A percentile compares a stretch with the other conserved stretches of the same genome.
Conservation (phyloP, 1,284 basidiomycete genomes). For the Sporisorium scitamineum region DNA sequence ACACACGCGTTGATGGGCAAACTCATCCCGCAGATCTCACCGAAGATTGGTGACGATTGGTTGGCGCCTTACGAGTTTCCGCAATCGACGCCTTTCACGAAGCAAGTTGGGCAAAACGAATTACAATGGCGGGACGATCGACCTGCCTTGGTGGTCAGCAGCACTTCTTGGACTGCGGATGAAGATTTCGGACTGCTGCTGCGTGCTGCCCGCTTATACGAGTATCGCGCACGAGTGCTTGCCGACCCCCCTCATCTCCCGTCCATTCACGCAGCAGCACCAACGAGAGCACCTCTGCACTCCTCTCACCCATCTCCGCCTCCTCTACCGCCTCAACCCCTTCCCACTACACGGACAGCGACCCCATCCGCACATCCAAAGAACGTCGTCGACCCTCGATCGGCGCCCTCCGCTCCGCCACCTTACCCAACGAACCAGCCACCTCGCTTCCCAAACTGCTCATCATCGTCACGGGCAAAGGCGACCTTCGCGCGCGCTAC, state of each 20-base stretch:
- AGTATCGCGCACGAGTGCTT: constrained; percentile 72
- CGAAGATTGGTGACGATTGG: constrained; percentile 31
- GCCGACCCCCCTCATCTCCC: constrained; percentile 3
- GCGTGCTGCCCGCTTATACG: constrained; percentile 73
- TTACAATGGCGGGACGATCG: constrained; percentile 69
- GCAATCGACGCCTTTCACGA: constrained; percentile 52
- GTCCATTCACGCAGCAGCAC: constrained; percentile 32
- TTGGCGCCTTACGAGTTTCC: constrained; percentile 21
- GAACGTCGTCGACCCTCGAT: constrained; percentile 39
- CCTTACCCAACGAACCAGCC: constrained; percentile 41
- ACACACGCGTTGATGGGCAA: constrained; percentile 39
- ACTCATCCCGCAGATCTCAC: constrained; percentile 30
- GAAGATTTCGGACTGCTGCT: constrained; percentile 89
- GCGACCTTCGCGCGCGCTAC: constrained; percentile 80
- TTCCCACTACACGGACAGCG: constrained; percentile 4
- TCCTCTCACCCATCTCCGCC: constrained; percentile 29
- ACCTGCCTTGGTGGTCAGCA: constrained; percentile 87
- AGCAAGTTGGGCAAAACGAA: background rate
- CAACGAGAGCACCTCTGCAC: constrained; percentile 7
- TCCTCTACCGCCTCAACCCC: constrained; percentile 14
- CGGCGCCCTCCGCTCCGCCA: constrained; percentile 24
- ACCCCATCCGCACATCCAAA: constrained; percentile 25
- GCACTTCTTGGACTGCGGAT: constrained; percentile 97
- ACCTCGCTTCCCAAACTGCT: constrained; percentile 70
- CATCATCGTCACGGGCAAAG: constrained; percentile 91